Percentiles rank a stretch among this genome's conserved stretches.
Evolutionary conservation across 192 early-diverging fungal genomes (phyloP).

Genomic region (Dimargaris cristalligena): DNA sequence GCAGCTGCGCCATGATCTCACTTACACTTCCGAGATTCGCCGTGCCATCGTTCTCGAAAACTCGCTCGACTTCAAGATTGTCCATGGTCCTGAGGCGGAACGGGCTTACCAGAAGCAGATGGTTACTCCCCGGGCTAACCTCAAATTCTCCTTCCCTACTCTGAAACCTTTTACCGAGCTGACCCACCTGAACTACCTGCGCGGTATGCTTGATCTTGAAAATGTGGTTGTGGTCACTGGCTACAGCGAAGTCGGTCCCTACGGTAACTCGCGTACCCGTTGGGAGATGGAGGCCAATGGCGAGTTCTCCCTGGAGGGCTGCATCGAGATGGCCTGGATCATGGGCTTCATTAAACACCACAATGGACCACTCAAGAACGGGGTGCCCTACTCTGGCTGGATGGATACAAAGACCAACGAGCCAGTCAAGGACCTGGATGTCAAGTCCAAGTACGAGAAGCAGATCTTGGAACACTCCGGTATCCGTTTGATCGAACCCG

Average conservation of each 20-base stretch:
- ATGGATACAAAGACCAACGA: constrained; percentile 70
- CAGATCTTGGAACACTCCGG: constrained; percentile 80
- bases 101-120: constrained; percentile 29
- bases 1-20: constrained; percentile 55
- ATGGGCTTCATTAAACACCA: constrained; percentile 88
- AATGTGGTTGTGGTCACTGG: constrained; percentile 85
- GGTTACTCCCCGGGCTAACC: constrained; percentile 73
- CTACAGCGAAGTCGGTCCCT: constrained; percentile 86
- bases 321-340: constrained; percentile 95
- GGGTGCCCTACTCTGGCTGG: constrained; percentile 75
- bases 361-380: constrained; percentile 65
- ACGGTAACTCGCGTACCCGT: constrained; percentile 76
- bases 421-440: constrained; percentile 68
- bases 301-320: constrained; percentile 75
- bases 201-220: constrained; percentile 75
- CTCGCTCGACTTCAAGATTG: constrained; percentile 59
- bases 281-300: constrained; percentile 93
- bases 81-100: constrained; percentile 54
- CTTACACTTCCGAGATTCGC: constrained; percentile 73
- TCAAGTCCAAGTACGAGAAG: constrained; percentile 81
- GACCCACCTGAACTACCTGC: constrained; percentile 37
- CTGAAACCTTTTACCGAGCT: constrained; percentile 44
- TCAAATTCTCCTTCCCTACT: constrained; percentile 66
- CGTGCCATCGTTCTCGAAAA: constrained; percentile 66
- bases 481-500: constrained; percentile 78